Evolutionary conservation across 805 yeast species (phyloP).

Genomic region (Candida krabiensis): DNA sequence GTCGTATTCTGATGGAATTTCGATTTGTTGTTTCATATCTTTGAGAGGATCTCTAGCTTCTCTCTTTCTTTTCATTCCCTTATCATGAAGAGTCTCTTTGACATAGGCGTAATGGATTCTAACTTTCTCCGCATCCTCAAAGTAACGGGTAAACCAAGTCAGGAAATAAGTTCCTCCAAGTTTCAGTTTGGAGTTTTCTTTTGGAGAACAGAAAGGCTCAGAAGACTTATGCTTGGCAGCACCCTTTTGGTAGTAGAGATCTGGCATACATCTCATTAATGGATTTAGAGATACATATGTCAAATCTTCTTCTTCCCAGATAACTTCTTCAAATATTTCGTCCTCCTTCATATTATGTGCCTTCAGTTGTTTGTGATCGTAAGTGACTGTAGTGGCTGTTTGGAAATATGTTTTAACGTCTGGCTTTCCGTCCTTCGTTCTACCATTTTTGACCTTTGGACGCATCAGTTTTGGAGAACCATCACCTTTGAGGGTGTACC

Average conservation of each 20-base stretch:
- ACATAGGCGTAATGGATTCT: conserved; percentile 66
- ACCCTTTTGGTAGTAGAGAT: conserved; percentile 65
- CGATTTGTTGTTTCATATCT: conserved; percentile 20
- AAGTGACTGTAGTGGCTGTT: conserved; percentile 58
- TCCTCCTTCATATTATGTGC: conserved; percentile 73
- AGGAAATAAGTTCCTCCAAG: conserved; percentile 68
- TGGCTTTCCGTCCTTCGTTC: conserved; percentile 64
- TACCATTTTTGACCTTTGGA: conserved; percentile 76
- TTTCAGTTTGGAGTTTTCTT: conserved; percentile 55
- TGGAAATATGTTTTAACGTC: conserved; percentile 76
- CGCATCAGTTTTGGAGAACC: conserved; percentile 79
- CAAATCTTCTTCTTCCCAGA: conserved; percentile 64
- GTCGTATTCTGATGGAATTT: conserved; percentile 8
- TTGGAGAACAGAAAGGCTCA: conserved; percentile 87
- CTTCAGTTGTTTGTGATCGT: conserved; percentile 59
- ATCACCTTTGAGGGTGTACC: conserved; percentile 75
- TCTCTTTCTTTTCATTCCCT: conserved; percentile 54
- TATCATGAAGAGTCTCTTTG: conserved; percentile 51
- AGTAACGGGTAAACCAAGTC: conserved; percentile 77
- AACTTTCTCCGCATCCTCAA: conserved; percentile 59
- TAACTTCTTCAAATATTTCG: conserved; percentile 56
- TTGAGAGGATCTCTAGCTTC: conserved; percentile 22
- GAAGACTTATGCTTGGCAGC: conserved; percentile 51
- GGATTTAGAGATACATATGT: conserved; percentile 75
- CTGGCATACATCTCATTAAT: conserved; percentile 82